Percentiles rank a stretch among this genome's conserved stretches.
These are phyloP conservation scores for Mucor mucedo DNA, from an alignment of 371 early-diverging fungal species.

Conservation along the genomic window DNA sequence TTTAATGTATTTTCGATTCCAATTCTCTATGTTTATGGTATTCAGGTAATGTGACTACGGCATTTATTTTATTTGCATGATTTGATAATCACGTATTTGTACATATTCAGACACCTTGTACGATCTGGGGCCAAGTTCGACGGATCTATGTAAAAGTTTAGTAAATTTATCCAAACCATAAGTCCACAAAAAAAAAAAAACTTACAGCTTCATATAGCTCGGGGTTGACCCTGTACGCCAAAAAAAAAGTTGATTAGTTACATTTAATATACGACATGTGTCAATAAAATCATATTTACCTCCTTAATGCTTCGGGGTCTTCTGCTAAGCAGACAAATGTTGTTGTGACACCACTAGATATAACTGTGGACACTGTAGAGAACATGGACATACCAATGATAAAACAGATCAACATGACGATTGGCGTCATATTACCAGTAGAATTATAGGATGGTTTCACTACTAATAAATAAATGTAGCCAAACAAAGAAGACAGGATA, in stretches of 20 bases:
- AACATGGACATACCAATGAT: slow-evolving; percentile 74
- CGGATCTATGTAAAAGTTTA: slow-evolving; percentile 44
- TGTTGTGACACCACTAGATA: slow-evolving; percentile 79
- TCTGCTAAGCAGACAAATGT: slow-evolving; percentile 87
- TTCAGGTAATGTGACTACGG: background rate
- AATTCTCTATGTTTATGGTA: too few species aligned
- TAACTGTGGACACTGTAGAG: slow-evolving; percentile 68
- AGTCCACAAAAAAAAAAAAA: background rate
- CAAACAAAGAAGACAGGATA: slow-evolving; percentile 55
- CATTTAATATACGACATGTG: background rate
- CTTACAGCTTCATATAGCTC: slow-evolving; percentile 59
- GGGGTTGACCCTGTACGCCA: slow-evolving; percentile 53
- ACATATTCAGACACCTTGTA: slow-evolving; percentile 44
- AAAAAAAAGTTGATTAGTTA: background rate
- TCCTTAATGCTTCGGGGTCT: slow-evolving; percentile 71
- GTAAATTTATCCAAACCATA: too few species aligned
- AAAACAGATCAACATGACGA: slow-evolving; percentile 65
- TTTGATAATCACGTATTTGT: background rate
- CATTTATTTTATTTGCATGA: background rate
- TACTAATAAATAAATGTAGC: slow-evolving; percentile 54
- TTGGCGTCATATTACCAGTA: slow-evolving; percentile 41
- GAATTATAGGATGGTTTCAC: slow-evolving; percentile 48
- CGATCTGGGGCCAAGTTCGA: slow-evolving; percentile 64
- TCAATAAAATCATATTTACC: slow-evolving; percentile 25
- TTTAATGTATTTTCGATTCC: too few species aligned